A percentile compares a stretch with the other conserved stretches of the same genome.
These are phyloP conservation scores for Aristolochia contorta DNA, from an alignment of 164 flowering plant species.

Conservation along the genomic window DNA sequence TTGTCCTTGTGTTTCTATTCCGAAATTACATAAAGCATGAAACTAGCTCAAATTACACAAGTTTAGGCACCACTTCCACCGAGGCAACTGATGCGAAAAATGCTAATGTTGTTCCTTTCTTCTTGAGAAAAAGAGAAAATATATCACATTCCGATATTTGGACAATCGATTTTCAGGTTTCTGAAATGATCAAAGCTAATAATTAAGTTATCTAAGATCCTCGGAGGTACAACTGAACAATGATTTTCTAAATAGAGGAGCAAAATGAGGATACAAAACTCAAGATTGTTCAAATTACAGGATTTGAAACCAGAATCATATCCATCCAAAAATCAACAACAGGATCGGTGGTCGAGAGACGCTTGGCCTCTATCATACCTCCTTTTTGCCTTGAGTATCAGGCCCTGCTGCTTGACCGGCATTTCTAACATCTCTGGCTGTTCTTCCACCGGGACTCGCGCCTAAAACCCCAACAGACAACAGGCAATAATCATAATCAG, in stretches of 20 bases:
- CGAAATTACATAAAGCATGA: too few relatives aligned
- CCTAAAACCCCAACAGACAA: constrained; percentile 20
- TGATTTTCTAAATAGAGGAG: not conserved
- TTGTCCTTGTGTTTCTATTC: too few relatives aligned
- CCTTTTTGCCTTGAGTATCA: constrained; percentile 29
- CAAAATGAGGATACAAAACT: not conserved
- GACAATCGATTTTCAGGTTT: too few relatives aligned
- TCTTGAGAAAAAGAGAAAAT: too few relatives aligned
- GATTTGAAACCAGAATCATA: not conserved
- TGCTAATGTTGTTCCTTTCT: too few relatives aligned
- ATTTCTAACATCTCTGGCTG: constrained; percentile 24
- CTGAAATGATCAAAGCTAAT: too few relatives aligned
- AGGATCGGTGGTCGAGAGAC: constrained; percentile 5
- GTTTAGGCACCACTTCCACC: too few relatives aligned
- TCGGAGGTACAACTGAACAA: not conserved
- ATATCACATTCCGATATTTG: too few relatives aligned
- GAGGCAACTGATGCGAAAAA: too few relatives aligned
- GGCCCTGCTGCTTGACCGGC: constrained; percentile 26
- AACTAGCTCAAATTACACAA: too few relatives aligned
- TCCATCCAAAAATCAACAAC: not conserved
- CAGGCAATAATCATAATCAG: not conserved
- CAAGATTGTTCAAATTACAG: not conserved
- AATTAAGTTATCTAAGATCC: not conserved
- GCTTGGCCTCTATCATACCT: constrained; percentile 12
- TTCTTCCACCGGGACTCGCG: constrained; percentile 17